Evolutionary conservation across 495 filamentous ascomycete species (phyloP), one percentile per base, ranked within the genome.

Genomic region (Penicillium salamii): DNA sequence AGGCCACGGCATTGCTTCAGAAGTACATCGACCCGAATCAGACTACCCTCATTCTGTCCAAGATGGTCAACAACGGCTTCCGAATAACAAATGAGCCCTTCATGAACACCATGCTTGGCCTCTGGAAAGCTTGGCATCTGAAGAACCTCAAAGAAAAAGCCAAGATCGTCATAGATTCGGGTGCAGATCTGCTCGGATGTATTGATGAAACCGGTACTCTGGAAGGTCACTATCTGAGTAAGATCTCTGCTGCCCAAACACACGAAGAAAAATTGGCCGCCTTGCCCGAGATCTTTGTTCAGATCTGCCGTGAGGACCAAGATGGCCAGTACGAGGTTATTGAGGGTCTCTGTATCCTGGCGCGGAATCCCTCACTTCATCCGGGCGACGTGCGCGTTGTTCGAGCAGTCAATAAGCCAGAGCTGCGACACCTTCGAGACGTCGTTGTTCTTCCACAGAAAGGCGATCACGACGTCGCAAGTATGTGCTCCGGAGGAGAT

Each of bases 401-500:
- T 11, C 74, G 78, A 31, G 95, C 93, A 8, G 87, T 97, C 12
- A 81, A 97, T 55, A 72, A 84, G 7, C 83, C 85, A 3, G 70
- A 70, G 8, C 76, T 99, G 6, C 75, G 77, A 28, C 86, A 96
- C 56, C 77, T 97, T 5, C 78, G 80, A 23, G 82, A 97, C 59
- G 88, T 93, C 11, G 85, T 97, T 17, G 90, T 96, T 5, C 82
- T 99, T 33, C 90, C 93, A 1, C 80, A 86, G 33, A 85, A 76
- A 0, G 93, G 93, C 0, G 91, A 97, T 65, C 77, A 86, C 32
- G 89, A 91, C 54, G 66, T 99, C 20, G 79, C 90, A 7, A 88
- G 85, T 51, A 97, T 97, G 93, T 93, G 91, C 54, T 95, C 93
- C 5, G 93, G 93, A 2, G 95, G 93, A 5, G 93, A 99, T 63